A percentile compares a stretch with the other conserved stretches of the same genome.
Evolutionary conservation across 1,139 yeast species (phyloP).

Genomic region (Spencermartinsiella ligniputridi): DNA sequence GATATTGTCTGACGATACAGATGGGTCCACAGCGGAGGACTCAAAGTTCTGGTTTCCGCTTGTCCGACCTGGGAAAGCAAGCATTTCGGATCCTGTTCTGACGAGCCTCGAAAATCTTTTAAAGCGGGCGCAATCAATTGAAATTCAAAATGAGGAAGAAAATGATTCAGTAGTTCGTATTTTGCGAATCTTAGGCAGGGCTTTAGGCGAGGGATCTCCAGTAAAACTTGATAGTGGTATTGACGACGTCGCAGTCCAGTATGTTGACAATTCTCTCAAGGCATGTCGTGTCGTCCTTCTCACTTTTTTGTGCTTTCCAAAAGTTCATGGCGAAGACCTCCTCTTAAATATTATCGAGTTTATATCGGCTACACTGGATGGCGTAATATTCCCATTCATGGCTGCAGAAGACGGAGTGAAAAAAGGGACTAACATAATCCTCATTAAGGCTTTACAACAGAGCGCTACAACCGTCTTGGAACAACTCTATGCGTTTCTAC

Average conservation of each 20-base stretch:
- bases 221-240: background rate
- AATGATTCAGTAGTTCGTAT: background rate
- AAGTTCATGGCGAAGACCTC: background rate
- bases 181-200: background rate
- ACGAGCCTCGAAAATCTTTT: background rate
- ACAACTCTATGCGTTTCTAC: conserved; percentile 19
- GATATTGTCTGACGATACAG: background rate
- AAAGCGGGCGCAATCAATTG: background rate
- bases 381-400: conserved; percentile 1
- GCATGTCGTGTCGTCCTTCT: background rate
- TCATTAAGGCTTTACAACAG: background rate
- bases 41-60: background rate
- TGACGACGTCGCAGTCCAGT: background rate
- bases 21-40: background rate
- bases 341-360: background rate
- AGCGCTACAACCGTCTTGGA: conserved; percentile 13
- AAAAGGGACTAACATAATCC: no score
- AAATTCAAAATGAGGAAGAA: background rate
- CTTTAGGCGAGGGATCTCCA: background rate
- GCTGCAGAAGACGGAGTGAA: background rate
- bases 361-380: background rate
- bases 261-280: background rate
- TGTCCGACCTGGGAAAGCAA: background rate
- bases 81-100: background rate
- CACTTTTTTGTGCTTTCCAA: background rate